Base-by-base conservation (phyloP, 208 protist species). In the Herpetomonas tarakana region DNA sequence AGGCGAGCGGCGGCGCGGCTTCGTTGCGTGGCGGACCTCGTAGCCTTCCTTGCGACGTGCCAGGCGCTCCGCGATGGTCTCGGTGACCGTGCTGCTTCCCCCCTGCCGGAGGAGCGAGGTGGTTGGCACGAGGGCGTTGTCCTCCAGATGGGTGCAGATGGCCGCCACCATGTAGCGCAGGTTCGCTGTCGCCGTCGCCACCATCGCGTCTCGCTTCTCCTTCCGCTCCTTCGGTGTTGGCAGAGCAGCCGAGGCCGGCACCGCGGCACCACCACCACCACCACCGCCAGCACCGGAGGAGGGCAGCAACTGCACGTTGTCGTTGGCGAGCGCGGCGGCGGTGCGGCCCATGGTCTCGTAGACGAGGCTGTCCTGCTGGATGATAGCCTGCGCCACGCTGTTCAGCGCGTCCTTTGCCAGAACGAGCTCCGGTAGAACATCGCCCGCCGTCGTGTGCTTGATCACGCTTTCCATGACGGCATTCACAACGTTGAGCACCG, bases 151-250 rank as follows among this genome's bases (percentile, higher is more conserved):
- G 11, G 83, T 83, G 65, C 79, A 79, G 65, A 94, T 86, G 3
- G 87, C 87, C 31, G 85, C 67, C 18, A 94, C 68, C 70, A 91
- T 87, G 69, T 83, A 90, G n/a, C 55, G 67, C 31, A 80, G 69
- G 19, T 74, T 63, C 52, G 51, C 68, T 60, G 83, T 58, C 14
- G 87, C 78, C 14, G 74, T 57, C 52, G 62, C 58, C 47, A 94
- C 83, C 62, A 94, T 84, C 18, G 41, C 65, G 25, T 84, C 68
- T 7, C 87, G 83, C 28, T 74, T 75, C 39, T 57, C 76, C 41
- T 69, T 70, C 1, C 82, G 81, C 38, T 76, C 71, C 1, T 21
- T 39, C 25, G 44, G 61, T 29, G 50, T 66, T 24, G 39, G 49
- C 7, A n/a, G 51, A 39, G 47, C 61, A 30, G n/a, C 7, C 30